Conservation (phyloP, 78 protist species). For the Monocercomonoides exilis region DNA sequence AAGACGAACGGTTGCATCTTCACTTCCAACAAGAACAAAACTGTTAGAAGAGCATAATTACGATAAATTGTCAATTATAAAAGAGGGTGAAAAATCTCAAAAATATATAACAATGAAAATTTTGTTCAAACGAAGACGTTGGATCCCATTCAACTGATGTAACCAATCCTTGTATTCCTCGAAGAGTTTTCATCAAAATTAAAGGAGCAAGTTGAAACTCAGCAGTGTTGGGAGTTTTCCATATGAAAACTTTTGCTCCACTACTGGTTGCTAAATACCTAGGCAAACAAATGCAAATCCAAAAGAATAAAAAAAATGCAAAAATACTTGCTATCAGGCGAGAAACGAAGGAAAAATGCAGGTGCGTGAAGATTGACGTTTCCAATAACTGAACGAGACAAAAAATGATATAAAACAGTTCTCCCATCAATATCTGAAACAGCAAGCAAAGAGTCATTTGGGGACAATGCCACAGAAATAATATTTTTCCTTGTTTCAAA, state of each 20-base stretch:
- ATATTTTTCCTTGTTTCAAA: neutral
- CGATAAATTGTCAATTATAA: too few species aligned
- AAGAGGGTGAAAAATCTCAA: too few species aligned
- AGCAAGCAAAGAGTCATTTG: neutral
- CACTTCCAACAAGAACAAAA: neutral
- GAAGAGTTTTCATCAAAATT: neutral
- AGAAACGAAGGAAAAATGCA: neutral
- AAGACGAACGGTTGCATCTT: neutral
- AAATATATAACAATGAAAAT: neutral
- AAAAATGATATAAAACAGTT: neutral
- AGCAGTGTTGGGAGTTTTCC: neutral
- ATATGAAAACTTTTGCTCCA: neutral
- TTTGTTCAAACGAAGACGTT: neutral
- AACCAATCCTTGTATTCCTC: neutral
- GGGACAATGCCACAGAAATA: neutral
- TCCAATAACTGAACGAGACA: neutral
- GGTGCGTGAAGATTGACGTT: neutral
- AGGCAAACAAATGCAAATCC: neutral
- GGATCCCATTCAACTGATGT: neutral
- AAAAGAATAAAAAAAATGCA: neutral
- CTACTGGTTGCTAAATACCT: neutral
- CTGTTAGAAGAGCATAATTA: too few species aligned
- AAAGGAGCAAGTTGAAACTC: neutral
- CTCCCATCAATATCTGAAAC: neutral
- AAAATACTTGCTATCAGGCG: neutral